Base-by-base conservation (phyloP, 139 green algal species). In the Mesotaenium endlicherianum region DNA sequence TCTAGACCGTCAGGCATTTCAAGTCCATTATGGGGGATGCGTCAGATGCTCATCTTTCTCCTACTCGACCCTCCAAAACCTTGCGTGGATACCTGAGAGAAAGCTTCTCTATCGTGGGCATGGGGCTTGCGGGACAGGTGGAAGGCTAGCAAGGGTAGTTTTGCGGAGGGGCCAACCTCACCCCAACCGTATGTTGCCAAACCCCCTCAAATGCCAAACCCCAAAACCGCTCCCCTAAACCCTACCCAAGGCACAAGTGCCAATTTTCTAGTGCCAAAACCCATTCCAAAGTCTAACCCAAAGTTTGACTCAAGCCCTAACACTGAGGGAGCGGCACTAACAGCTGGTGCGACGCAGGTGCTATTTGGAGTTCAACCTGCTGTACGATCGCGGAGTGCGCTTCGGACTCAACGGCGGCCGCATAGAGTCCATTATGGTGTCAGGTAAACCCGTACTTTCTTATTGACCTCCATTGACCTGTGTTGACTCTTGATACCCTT, bases 351-450 rank as follows among this genome's bases (percentile, higher is more conserved):
- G 96, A 16, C 74, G 93, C 0, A 93, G 93, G 3, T 85, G 94
- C 0, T 99, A 99, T 83, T 80, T 99, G 0, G 96, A 98, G 88
- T 99, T 99, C 92, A 99, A 99, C 90, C 86, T 98, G 71, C 86
- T 98, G 82, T 97, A 98, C 86, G 96, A 99, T 81, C 89, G 96
- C 6, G 95, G 96, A 49, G 94, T 98, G 11, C 45, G 49, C 3
- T 92, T 93, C 39, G 85, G 88, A 30, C 89, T 97, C 8, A 93
- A 95, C 45, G 94, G 93, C 20, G 94, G 92, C 0, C 87, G 95
- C n/a, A 89, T 98, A 1, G 96, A 98, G 89, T 91, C 74, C 53
- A 97, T 98, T 89, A 98, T 98, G 96, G 96, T 99, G 30, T 97
- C 93, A 1, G 84, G 81, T 87, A 42, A 16, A 16, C n/a, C n/a